Base-by-base conservation (phyloP, 2,329 filamentous ascomycete species). In the Cucurbitaria berberidis region DNA sequence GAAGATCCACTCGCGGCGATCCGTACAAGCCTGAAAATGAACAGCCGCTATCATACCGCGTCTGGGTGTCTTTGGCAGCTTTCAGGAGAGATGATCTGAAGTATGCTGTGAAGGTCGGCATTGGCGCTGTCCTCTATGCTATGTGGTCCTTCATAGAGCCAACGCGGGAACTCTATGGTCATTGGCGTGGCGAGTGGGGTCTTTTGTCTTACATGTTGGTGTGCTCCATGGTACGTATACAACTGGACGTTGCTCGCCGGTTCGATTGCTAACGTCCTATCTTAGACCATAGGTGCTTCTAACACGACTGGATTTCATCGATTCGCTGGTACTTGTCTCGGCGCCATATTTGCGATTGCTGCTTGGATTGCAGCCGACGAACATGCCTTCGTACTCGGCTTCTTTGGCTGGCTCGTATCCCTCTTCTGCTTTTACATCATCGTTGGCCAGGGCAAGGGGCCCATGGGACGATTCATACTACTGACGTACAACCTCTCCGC, bases 161-260 rank as follows among this genome's bases (percentile, higher is more conserved):
- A 8, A 96, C 92, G 2, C 82, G 92, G 46, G 89, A 90, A 0
- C 82, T 89, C 18, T 99, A 97, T 72, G 83, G 86, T 46, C 88
- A 89, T 66, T 98, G 93, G 91, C 84, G 93, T 72, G 93, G 93
- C 26, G 95, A 99, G 81, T 99, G 95, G 95, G 95, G 95, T 19
- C 81, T 99, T 2, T 76, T 99, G 49, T 96, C 92, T 0, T 98
- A 96, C 79, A 98, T 98, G 93, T 87, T 98, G 69, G 95, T 99
- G 21, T 96, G 93, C 71, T 92, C 90, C 32, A 98, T 97, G 92
- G 68, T 70, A 59, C 11, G 68, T 55, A 18, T 32, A 9, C 43
- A 5, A 18, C 16, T 26, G 15, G 7, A 19, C 3, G 6, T 3
- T 18, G 2, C 18, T 1, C 9, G 19, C 9, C 15, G 19, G 18